A percentile compares a stretch with the other conserved stretches of the same genome.
Evolutionary conservation across 2,329 filamentous ascomycete species (phyloP).

Genomic region (Fusarium sp.): DNA sequence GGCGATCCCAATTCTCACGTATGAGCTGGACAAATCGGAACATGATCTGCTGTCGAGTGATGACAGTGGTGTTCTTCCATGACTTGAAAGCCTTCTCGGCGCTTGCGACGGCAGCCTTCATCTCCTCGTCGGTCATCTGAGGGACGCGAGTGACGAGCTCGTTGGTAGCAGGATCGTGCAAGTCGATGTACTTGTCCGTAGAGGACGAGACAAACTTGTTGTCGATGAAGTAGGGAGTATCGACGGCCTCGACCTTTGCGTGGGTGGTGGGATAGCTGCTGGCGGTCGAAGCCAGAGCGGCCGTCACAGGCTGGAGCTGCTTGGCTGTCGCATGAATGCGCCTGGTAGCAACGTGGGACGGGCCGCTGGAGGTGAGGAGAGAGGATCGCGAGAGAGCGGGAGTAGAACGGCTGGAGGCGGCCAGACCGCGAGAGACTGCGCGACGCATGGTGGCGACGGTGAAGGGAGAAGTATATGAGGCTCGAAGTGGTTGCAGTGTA

Average conservation of each 20-base stretch:
- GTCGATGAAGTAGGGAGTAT: constrained; percentile 87
- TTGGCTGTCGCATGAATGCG: constrained; percentile 71
- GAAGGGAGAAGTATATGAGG: constrained; percentile 2
- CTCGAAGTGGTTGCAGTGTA: neutral
- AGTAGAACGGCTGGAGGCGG: constrained; percentile 54
- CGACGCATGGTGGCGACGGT: constrained; percentile 60
- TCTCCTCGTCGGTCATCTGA: constrained; percentile 83
- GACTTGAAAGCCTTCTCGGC: constrained; percentile 81
- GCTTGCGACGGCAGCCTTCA: constrained; percentile 81
- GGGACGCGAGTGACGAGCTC: constrained; percentile 87
- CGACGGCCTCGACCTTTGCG: constrained; percentile 76
- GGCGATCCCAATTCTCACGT: constrained; percentile 86
- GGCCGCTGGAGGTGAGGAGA: constrained; percentile 52
- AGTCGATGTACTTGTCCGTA: constrained; percentile 81
- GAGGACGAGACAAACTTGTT: constrained; percentile 81
- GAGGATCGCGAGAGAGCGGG: constrained; percentile 49
- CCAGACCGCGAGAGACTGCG: constrained; percentile 59
- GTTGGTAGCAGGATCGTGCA: constrained; percentile 88
- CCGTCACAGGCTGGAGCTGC: constrained; percentile 66
- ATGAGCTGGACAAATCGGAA: constrained; percentile 87
- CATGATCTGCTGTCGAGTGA: constrained; percentile 86
- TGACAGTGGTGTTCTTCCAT: constrained; percentile 80
- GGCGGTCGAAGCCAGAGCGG: constrained; percentile 68
- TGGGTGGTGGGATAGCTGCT: constrained; percentile 79
- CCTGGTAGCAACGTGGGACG: constrained; percentile 61